Base-by-base conservation (phyloP, 495 filamentous ascomycete genomes). In the Aspergillus sclerotiicarbonarius region DNA sequence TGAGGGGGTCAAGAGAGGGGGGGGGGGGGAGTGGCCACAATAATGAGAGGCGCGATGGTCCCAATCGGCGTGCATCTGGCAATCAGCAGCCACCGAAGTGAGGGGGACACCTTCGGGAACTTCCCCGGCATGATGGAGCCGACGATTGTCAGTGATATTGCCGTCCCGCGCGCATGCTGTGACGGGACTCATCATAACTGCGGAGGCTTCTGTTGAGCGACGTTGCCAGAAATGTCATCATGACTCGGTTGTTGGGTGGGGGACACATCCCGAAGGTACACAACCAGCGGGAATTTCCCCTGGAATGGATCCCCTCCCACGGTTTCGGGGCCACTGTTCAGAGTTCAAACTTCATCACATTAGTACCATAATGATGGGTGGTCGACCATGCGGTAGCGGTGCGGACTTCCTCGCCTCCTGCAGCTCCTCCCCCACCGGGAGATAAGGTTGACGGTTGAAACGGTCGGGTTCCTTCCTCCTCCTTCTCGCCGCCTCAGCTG, bases 1-100 rank as follows among this genome's bases (percentile, higher is more conserved):
- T 50, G 47, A 25, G 21, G 46, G 4, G 4, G 21, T 20, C 19
- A 31, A 37, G 37, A n/a, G 13, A 37, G 35, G 35, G 35, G 15
- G 35, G 35, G 9, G 13, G 9, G 13, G 33, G 33, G 33, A 10
- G 37, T 46, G 35, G 21, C 44, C 44, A 25, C 33, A 31, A 59
- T 35, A 33, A 25, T 49, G 20, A 45, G 18, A n/a, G 31, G 19
- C 33, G 51, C 46, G 21, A 47, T 2, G 25, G 37, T 16, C 19
- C 37, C 37, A 56, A 56, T 47, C 10, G 33, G 15, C 10, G 16
- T 41, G 16, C 50, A 16, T 13, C 20, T 55, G 32, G 45, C 41
- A 41, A 35, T 49, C 48, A 41, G 43, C 57, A 57, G 54, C 59
- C 54, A 58, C 48, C 16, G 39, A 59, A 57, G 57, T 59, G 61